Base-by-base conservation (phyloP, 1,284 basidiomycete genomes). In the Fistulinella staudtii region DNA sequence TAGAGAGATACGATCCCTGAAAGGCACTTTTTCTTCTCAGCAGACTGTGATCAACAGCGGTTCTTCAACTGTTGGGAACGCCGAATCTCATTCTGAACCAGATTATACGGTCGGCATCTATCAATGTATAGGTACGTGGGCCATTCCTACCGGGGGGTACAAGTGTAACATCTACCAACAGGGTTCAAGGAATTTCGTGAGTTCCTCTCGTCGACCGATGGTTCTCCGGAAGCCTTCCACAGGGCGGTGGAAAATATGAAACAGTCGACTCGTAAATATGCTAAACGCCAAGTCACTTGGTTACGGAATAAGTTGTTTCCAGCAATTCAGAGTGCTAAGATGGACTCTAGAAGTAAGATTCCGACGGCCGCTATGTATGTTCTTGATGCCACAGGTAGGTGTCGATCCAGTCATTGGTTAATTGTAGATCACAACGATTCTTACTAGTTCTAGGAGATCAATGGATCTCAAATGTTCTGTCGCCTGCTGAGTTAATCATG, bases 211-310 rank as follows among this genome's bases (percentile, higher is more conserved):
- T 55, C 64, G 3, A 53, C 72, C 30, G 39, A 65, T 38, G 66
- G 66, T 17, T 65, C 76, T 8, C 67, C 75, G 50, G 50, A 65
- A 40, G 56, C 67, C 6, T 90, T 88, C 54, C 48, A 64, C 8
- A 65, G 69, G 15, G 89, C 89, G 0, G 69, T 91, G 1, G 81
- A 86, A 30, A 75, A 75, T 17, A 97, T 93, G 80, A 96, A 98
- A 65, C 65, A 78, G 0, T 85, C 86, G 0, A 99, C 95, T 1
- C 72, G 89, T 15, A 88, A 93, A 65, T 99, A 99, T 60, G 92
- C 96, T 0, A 92, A 89, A 61, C 76, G 84, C 15, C 96, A 99
- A 63, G 74, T 93, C 29, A 84, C 85, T 39, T 99, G 96, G 96
- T 84, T 99, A 41, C 77, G 81, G 30, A 93, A 93, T 61, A 94